These are phyloP conservation scores for Fragaria ananassa DNA, from an alignment of 306 rosid species.

Conservation along the genomic window DNA sequence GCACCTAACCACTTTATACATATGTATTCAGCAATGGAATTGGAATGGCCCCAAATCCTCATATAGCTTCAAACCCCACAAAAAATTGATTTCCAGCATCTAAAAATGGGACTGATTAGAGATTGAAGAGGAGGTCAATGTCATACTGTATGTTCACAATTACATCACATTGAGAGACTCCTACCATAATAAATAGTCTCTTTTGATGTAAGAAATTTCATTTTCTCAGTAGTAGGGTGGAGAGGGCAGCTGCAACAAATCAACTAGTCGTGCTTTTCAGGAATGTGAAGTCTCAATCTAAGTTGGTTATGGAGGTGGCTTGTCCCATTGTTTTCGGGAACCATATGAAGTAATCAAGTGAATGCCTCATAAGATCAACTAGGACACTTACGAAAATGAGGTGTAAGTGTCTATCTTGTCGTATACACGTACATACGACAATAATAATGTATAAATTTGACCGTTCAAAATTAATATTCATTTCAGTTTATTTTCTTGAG, in stretches of 20 bases:
- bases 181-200: not conserved
- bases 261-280: not conserved
- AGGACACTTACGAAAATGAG: not conserved
- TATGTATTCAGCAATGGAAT: not conserved
- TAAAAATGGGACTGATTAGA: not conserved
- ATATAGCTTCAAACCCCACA: not conserved
- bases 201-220: not conserved
- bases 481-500: no score
- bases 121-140: not conserved
- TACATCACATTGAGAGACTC: not conserved
- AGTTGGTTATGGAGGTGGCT: conserved; percentile 7
- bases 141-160: not conserved
- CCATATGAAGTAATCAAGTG: not conserved
- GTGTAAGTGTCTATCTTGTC: not conserved
- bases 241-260: conserved; percentile 1
- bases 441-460: no score
- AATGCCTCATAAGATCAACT: not conserved
- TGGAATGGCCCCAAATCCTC: conserved; percentile 8
- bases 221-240: not conserved
- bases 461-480: no score
- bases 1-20: not conserved
- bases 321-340: not conserved
- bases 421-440: no score
- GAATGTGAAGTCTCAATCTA: not conserved
- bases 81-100: conserved; percentile 3